Base-by-base conservation (phyloP, 345 rosid genomes). In the Eucalyptus regnans region DNA sequence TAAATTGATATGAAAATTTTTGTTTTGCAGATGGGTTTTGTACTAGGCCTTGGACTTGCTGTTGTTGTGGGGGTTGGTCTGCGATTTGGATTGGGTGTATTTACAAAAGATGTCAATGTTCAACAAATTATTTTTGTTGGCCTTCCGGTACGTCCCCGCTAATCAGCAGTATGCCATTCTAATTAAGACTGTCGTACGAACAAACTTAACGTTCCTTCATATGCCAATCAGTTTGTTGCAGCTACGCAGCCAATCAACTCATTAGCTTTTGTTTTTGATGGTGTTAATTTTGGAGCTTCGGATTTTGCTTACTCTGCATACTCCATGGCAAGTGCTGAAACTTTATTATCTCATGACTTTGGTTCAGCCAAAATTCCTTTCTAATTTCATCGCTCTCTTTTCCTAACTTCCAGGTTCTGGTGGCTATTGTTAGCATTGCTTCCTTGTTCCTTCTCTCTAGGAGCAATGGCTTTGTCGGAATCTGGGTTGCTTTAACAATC, bases 241-340 rank as follows among this genome's bases (percentile, higher is more conserved):
- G 99, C 96, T 15, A 98, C 99, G 51, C 99, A 98, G 88, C 99
- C 99, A 48, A 91, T 98, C 88, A 98, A 98, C 90, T 94, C 99
- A 27, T 88, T 98, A 71, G 97, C 99, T 18, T 97, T 98, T 91
- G 99, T 98, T 29, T 93, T 97, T 33, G 99, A 98, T 86, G 99
- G 99, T 58, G 95, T 98, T 8, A 97, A 96, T 90, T 98, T 93
- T 86, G 99, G 99, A 87, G 99, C 99, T 41, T 98, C 99, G 31
- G 99, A 98, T 92, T 98, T 98, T 90, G 92, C 94, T 33, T 98
- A 94, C 92, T 92, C 99, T 88, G 98, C 98, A 7, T 98, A 96
- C 91, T 97, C 99, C 92, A 98, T 90, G 91, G 91, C 86, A 86
- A 90, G 89, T 49, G 23, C 51, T 37, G 29, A 29, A 86, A 50